Conservation (phyloP, 129 eudicot genomes). For the Daucus carota region DH1_v3.0 NC_030383.2:63042501-63043000, state of each 20-base stretch:
- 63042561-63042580: constrained; percentile 88
- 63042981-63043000: constrained; percentile 96
- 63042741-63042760: background rate
- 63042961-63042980: constrained; percentile 93
- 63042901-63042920: constrained; percentile 97
- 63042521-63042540: constrained; percentile 68
- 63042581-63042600: constrained; percentile 83
- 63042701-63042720: constrained; percentile 2
- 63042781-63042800: background rate
- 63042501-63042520: constrained; percentile 51
- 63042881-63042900: constrained; percentile 94
- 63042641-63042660: constrained; percentile 74
- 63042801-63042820: constrained; percentile 60
- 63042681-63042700: background rate
- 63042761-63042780: background rate
- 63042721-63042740: background rate
- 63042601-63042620: constrained; percentile 88
- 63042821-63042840: constrained; percentile 88
- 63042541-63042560: constrained; percentile 81
- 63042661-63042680: constrained; percentile 94
- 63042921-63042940: constrained; percentile 97
- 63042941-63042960: constrained; percentile 94
- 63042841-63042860: constrained; percentile 82
- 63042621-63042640: constrained; percentile 69
- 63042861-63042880: constrained; percentile 95